Evolutionary conservation across 345 rosid species (phyloP), one percentile per base, ranked within the genome.

Genomic region (Cardamine resedifolia): DNA sequence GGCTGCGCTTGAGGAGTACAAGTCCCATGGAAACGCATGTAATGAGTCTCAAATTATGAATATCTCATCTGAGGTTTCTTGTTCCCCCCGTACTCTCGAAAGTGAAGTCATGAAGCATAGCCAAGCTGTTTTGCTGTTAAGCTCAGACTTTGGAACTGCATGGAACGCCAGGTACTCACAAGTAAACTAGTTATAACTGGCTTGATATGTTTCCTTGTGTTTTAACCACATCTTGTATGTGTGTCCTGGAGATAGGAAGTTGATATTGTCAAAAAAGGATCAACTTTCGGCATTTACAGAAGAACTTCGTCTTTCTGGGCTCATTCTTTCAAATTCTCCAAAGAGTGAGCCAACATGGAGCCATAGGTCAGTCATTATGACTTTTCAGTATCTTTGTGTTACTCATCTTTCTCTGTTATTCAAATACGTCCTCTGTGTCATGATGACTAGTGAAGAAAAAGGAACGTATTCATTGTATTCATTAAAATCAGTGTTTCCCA

Each of bases 271-370:
- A 41, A 83, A 74, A 84, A 75, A 88, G 72, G 81, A 77, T 56
- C 77, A 78, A 12, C 45, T 79, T 44, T 44, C 73, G 10, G 53
- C 77, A 59, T 86, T 85, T 57, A 67, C 60, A 20, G 88, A 88
- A 67, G 99, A 95, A 78, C 92, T 95, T 72, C 73, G 27, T 53
- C 78, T 92, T 48, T 88, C 98, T 52, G 82, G 85, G 38, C 90
- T 91, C 71, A 76, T 95, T 71, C 91, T 91, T 66, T 92, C 98
- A 11, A 74, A 76, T 85, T 85, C 85, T 71, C 97, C 93, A 18
- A 92, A 92, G 85, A 90, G 99, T 55, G 98, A 95, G 53, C 86
- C 84, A 61, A 91, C 98, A 64, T 95, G 99, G 99, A 82, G 96
- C 78, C 98, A 91, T 48, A 90, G 96, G 96, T 92, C 67, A 36